Percentiles rank a stretch among this genome's conserved stretches.
These are phyloP conservation scores for Mycosarcoma maydis DNA, from an alignment of 1,284 basidiomycete genomes.

Conservation along the genomic window DNA sequence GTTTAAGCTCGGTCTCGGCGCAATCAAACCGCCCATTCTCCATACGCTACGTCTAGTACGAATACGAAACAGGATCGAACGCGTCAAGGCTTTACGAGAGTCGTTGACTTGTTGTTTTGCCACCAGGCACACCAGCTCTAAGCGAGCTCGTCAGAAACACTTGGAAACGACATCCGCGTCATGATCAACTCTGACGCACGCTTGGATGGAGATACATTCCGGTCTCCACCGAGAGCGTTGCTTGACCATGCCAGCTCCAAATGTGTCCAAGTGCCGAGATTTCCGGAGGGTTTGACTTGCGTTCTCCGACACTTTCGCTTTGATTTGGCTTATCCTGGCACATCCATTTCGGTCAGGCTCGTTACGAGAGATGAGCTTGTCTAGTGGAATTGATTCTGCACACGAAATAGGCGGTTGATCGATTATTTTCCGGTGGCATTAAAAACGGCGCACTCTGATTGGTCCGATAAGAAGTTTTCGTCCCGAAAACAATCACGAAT, in stretches of 20 bases:
- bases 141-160: not conserved
- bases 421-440: not conserved
- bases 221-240: not conserved
- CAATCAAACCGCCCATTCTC: not conserved
- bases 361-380: too few relatives aligned
- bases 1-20: not conserved
- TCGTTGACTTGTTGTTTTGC: not conserved
- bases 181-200: not conserved
- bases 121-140: not conserved
- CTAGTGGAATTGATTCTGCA: not conserved
- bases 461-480: slow-evolving; percentile 17
- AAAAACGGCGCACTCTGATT: slow-evolving; percentile 17
- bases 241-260: not conserved
- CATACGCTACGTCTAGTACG: too few relatives aligned
- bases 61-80: too few relatives aligned
- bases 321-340: too few relatives aligned
- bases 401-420: too few relatives aligned
- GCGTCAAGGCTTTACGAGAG: too few relatives aligned
- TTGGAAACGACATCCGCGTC: not conserved
- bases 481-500: not conserved
- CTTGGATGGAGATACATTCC: not conserved
- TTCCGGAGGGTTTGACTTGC: not conserved
- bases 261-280: not conserved
- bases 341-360: too few relatives aligned
- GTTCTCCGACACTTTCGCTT: too few relatives aligned